Evolutionary conservation across 2,329 filamentous ascomycete genomes (phyloP).

Genomic region (Teratosphaeria gauchensis): DNA sequence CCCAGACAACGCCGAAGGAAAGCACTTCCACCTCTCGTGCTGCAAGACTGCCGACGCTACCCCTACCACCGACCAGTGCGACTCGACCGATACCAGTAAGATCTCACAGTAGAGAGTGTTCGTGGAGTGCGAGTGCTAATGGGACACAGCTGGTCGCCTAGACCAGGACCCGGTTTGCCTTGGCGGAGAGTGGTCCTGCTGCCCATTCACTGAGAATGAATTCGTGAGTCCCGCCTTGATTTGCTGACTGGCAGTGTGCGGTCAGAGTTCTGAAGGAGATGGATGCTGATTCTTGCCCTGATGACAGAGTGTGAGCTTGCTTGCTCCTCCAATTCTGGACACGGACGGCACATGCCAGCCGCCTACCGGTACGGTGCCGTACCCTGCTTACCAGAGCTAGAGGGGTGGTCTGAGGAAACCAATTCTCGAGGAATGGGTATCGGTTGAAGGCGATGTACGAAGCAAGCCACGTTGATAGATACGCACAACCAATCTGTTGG

Average conservation of each 20-base stretch:
- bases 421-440: not conserved
- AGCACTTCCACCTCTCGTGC: not conserved
- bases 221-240: not conserved
- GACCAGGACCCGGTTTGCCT: not conserved
- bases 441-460: not conserved
- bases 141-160: not conserved
- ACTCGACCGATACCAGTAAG: not conserved
- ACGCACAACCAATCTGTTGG: too few relatives aligned
- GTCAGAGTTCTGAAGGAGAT: not conserved
- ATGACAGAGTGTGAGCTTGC: not conserved
- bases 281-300: not conserved
- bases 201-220: not conserved
- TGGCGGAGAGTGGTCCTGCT: not conserved
- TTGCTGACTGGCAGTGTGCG: too few relatives aligned
- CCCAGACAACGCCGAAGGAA: not conserved
- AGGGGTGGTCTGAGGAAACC: not conserved
- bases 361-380: not conserved
- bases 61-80: not conserved
- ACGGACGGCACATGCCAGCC: not conserved
- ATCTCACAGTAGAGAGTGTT: not conserved
- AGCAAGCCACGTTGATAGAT: not conserved
- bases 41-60: not conserved
- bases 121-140: not conserved
- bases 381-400: not conserved
- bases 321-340: not conserved